Conservation (phyloP, 2,329 filamentous ascomycete genomes). For the Cadophora sp. region DNA sequence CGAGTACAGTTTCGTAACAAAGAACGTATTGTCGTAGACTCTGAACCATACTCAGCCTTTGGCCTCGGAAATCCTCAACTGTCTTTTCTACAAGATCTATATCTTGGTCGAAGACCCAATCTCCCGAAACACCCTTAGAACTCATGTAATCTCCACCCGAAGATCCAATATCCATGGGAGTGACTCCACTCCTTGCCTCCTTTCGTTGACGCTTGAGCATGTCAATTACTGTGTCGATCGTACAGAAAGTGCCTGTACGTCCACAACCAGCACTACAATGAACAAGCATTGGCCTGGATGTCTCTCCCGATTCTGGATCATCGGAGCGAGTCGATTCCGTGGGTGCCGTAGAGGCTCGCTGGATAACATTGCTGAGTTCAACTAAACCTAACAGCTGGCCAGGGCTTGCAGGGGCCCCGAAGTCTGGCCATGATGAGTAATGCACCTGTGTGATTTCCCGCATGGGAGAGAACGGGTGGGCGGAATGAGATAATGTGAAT, state of each 20-base stretch:
- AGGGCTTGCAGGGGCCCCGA: constrained; percentile 89
- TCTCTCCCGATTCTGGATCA: constrained; percentile 62
- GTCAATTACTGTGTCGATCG: constrained; percentile 93
- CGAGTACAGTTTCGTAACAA: constrained; percentile 92
- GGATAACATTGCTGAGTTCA: constrained; percentile 84
- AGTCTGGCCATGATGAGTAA: constrained; percentile 97
- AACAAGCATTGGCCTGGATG: constrained; percentile 78
- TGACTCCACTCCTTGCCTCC: constrained; percentile 43
- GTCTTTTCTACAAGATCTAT: constrained; percentile 84
- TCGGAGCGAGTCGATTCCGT: constrained; percentile 51
- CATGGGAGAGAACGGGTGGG: constrained; percentile 82
- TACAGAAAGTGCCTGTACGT: constrained; percentile 94
- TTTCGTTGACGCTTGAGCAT: constrained; percentile 88
- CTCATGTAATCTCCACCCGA: constrained; percentile 37
- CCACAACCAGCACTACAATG: constrained; percentile 97
- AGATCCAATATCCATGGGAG: constrained; percentile 53
- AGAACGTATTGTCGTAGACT: constrained; percentile 92
- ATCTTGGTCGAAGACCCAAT: constrained; percentile 74
- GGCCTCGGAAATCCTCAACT: constrained; percentile 87
- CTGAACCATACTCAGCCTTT: constrained; percentile 96
- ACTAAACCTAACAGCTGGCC: constrained; percentile 86
- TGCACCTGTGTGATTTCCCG: constrained; percentile 95
- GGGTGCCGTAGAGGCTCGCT: constrained; percentile 52
- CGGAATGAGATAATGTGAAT: constrained; percentile 79
- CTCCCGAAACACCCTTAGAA: constrained; percentile 49